Evolutionary conservation across 1,284 basidiomycete genomes (phyloP), one percentile per base, ranked within the genome.

Genomic region (Cutaneotrichosporon mucoides): DNA sequence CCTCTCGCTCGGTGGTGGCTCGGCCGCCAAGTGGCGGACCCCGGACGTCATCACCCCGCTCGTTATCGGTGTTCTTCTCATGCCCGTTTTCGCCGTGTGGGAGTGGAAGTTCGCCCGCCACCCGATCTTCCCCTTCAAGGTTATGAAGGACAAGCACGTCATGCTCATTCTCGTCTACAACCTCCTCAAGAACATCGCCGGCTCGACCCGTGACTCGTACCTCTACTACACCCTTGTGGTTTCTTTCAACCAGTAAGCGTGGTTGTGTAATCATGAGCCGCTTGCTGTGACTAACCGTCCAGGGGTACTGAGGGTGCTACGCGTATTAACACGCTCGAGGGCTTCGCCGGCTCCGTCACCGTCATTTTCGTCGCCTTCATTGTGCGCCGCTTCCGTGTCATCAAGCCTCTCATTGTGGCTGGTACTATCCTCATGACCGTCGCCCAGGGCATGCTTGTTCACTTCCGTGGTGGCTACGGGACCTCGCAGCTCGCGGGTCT

Each of bases 371-470:
- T 79, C 41, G 76, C 76, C 52, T 51, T 79, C 53, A 61, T 79
- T 38, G 69, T 78, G 41, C 72, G 75, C 63, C 57, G 68, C 48
- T 70, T 78, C 47, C 68, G 73, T 40, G 67, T 75, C 40, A 62
- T 80, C 63, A 79, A 81, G 68, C 75, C 70, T 15, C 73, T 80
- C 67, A 72, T 76, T 62, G 69, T 79, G n/a, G 59, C 68, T 45
- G 73, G 70, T 34, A 61, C 64, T 2, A 51, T 65, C 41, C 60
- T 73, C 37, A 66, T 69, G 47, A 62, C 69, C 36, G 63, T 71
- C 45, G 68, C 73, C 9, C 78, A 79, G 57, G 79, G 79, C 35
- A 66, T 81, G n/a, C 67, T 80, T 47, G 72, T 79, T 56, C 70
- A 69, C 45, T 80, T 66, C 73, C 73, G 80, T 43, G 76, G 77